A percentile compares a stretch with the other conserved stretches of the same genome.
Conservation (phyloP, 2,329 filamentous ascomycete species). For the Epichloe sibirici region DNA sequence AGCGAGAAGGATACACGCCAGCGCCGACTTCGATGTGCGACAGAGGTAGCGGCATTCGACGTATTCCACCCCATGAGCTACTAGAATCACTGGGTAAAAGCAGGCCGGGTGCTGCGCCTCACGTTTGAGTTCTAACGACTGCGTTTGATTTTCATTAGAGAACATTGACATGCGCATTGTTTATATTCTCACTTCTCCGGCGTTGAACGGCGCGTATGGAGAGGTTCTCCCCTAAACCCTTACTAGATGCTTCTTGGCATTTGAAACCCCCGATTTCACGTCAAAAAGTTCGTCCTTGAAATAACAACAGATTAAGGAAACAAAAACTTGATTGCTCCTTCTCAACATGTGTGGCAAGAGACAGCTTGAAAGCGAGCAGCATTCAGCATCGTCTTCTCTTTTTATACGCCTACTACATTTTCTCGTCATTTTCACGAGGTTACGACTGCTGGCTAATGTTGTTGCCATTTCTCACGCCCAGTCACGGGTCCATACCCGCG, state of each 20-base stretch:
- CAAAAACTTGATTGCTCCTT: neutral
- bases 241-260: too few species aligned
- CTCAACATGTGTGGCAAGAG: neutral
- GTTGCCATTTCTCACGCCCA: constrained; percentile 10
- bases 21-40: constrained; percentile 57
- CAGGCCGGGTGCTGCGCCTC: constrained; percentile 33
- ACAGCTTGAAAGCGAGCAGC: neutral
- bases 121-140: constrained; percentile 28
- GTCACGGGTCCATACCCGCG: neutral
- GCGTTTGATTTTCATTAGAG: constrained; percentile 15
- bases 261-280: too few species aligned
- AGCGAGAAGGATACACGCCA: constrained; percentile 68
- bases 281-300: too few species aligned
- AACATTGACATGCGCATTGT: constrained; percentile 10
- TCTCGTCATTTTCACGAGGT: constrained; percentile 18
- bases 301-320: too few species aligned
- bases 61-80: constrained; percentile 49
- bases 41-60: constrained; percentile 43
- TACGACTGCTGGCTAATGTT: constrained; percentile 25
- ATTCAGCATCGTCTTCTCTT: constrained; percentile 4
- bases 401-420: constrained; percentile 11
- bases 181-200: constrained; percentile 9
- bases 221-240: neutral
- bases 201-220: neutral
- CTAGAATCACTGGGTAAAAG: constrained; percentile 40